These are phyloP conservation scores for Camellia japonica DNA, from an alignment of 148 eudicot genomes.

Conservation along the genomic window DNA sequence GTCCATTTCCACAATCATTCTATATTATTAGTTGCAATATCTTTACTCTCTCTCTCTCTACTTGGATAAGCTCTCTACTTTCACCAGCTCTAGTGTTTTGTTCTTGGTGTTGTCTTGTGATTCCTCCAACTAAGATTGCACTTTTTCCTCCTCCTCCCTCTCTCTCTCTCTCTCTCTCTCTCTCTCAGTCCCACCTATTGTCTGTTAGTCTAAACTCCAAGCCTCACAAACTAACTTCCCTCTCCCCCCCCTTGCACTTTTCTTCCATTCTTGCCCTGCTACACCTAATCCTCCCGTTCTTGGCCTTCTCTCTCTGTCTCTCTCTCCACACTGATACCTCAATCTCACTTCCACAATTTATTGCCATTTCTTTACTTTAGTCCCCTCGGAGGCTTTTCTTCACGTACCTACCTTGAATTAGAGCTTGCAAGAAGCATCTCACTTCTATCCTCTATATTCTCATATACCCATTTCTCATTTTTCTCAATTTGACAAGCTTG, in stretches of 20 bases:
- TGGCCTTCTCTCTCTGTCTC: neutral
- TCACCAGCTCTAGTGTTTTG: constrained; percentile 18
- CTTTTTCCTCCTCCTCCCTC: neutral
- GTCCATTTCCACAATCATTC: constrained; percentile 31
- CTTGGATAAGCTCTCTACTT: constrained; percentile 10
- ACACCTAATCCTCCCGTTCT: neutral
- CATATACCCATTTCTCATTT: constrained; percentile 3
- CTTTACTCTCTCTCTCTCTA: constrained; percentile 9
- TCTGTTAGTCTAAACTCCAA: constrained; percentile 12
- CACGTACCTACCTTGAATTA: neutral
- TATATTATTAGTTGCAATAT: constrained; percentile 17
- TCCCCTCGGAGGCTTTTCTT: neutral
- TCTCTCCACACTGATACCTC: neutral
- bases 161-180: constrained; percentile 12
- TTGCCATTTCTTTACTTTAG: neutral
- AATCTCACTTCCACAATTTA: neutral
- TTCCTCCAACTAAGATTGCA: constrained; percentile 8
- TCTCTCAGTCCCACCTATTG: constrained; percentile 10
- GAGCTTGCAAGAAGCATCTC: no score
- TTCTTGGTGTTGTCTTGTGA: constrained; percentile 17
- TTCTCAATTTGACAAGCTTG: neutral
- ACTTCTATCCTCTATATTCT: no score
- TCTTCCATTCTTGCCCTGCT: neutral
- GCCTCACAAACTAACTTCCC: neutral
- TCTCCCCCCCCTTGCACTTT: constrained; percentile 3